Evolutionary conservation across 768 basidiomycete species (phyloP).

Genomic region (Arthromyces matolae): DNA sequence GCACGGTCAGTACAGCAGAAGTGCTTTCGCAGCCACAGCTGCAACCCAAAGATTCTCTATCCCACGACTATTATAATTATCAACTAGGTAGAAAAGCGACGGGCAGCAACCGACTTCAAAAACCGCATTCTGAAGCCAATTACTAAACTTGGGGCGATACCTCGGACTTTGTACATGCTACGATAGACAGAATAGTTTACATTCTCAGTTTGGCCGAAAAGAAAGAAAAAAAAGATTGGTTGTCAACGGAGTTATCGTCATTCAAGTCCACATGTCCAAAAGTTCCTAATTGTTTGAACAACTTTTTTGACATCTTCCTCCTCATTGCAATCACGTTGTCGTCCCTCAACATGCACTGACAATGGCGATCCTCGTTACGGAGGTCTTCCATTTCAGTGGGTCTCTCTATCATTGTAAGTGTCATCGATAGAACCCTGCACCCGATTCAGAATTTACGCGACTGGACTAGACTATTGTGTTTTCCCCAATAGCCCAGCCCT

Average conservation of each 20-base stretch:
- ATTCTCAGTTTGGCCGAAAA: no score
- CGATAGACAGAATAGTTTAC: no score
- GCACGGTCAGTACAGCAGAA: conserved; percentile 52
- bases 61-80: conserved; percentile 24
- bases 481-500: conserved; percentile 5
- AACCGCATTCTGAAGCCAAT: conserved; percentile 3
- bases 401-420: conserved; percentile 4
- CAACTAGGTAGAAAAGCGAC: conserved; percentile 14
- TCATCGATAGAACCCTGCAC: conserved; percentile 10
- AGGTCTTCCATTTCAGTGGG: conserved; percentile 9
- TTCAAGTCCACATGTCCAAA: neutral
- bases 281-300: conserved; percentile 6
- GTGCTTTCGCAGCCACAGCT: conserved; percentile 48
- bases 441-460: conserved; percentile 4
- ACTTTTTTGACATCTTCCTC: neutral
- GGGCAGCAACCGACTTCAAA: conserved; percentile 2
- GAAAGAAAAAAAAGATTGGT: no score
- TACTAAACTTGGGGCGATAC: conserved; percentile 7
- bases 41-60: conserved; percentile 40
- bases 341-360: neutral
- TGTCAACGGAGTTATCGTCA: neutral
- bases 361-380: conserved; percentile 4
- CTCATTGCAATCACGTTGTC: conserved; percentile 2
- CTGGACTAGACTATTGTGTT: conserved; percentile 5
- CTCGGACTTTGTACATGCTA: no score